Conservation (phyloP, 768 basidiomycete genomes). For the Pisolithus tinctorius region DNA sequence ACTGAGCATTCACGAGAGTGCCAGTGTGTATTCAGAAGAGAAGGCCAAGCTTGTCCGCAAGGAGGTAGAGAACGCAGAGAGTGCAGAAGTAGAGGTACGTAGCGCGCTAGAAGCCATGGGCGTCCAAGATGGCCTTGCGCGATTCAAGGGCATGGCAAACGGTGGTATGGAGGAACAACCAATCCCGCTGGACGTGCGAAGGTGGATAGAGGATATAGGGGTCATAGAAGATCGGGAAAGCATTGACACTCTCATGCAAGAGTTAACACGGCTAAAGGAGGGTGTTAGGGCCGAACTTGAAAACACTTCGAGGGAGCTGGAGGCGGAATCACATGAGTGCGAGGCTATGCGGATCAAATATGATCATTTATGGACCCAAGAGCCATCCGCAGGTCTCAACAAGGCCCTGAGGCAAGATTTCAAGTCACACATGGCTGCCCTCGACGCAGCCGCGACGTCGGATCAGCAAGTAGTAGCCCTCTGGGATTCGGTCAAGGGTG, state of each 20-base stretch:
- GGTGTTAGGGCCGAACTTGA: slow-evolving; percentile 58
- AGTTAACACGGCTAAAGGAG: slow-evolving; percentile 54
- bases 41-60: slow-evolving; percentile 90
- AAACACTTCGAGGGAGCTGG: slow-evolving; percentile 56
- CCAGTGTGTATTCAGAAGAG: slow-evolving; percentile 95
- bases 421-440: slow-evolving; percentile 61
- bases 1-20: slow-evolving; percentile 91
- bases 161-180: slow-evolving; percentile 59
- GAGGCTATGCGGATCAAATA: slow-evolving; percentile 85
- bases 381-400: slow-evolving; percentile 69
- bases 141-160: slow-evolving; percentile 67
- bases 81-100: slow-evolving; percentile 71
- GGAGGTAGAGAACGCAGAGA: slow-evolving; percentile 84
- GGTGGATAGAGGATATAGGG: slow-evolving; percentile 69
- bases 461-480: slow-evolving; percentile 69
- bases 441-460: slow-evolving; percentile 72
- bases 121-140: slow-evolving; percentile 60
- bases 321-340: slow-evolving; percentile 79
- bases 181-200: slow-evolving; percentile 61
- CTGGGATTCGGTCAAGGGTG: slow-evolving; percentile 64
- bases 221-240: slow-evolving; percentile 62
- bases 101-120: slow-evolving; percentile 79
- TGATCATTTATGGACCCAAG: slow-evolving; percentile 81
- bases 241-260: slow-evolving; percentile 55
- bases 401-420: slow-evolving; percentile 71